These are phyloP conservation scores for Corymbia citriodora DNA, from an alignment of 441 rosid genomes.

Conservation along the genomic window DNA sequence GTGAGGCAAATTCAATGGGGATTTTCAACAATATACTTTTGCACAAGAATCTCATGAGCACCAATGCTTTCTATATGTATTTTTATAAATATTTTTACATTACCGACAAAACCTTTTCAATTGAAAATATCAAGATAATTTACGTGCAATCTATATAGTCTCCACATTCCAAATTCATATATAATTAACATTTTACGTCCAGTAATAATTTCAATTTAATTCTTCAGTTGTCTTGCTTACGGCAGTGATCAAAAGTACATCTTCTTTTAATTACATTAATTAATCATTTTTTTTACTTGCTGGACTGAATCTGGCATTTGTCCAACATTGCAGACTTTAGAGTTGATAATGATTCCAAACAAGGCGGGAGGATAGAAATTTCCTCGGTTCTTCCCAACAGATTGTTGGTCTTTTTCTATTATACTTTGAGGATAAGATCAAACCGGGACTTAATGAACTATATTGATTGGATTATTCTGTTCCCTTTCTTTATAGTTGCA, in stretches of 20 bases:
- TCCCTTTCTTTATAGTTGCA: not conserved
- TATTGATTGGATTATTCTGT: not conserved
- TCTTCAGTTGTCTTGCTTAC: not conserved
- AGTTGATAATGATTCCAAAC: not conserved
- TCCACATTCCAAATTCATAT: not conserved
- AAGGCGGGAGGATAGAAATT: not conserved
- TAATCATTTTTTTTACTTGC: not conserved
- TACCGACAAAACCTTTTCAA: not conserved
- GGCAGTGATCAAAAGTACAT: not conserved
- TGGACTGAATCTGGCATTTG: not conserved
- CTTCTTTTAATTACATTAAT: not conserved
- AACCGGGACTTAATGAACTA: not conserved
- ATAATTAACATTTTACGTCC: not conserved
- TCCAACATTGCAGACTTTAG: not conserved
- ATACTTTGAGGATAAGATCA: not conserved
- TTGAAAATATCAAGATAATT: not conserved
- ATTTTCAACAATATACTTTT: not conserved
- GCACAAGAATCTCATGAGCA: not conserved
- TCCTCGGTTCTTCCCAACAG: rapidly evolving
- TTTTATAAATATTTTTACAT: not conserved
- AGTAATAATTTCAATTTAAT: not conserved
- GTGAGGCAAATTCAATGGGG: not conserved
- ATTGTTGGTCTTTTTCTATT: not conserved
- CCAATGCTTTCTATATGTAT: not conserved
- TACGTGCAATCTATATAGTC: not conserved